Percentiles rank a stretch among this genome's conserved stretches.
Evolutionary conservation across 2,329 filamentous ascomycete species (phyloP).

Genomic region (Penicillium sp.): DNA sequence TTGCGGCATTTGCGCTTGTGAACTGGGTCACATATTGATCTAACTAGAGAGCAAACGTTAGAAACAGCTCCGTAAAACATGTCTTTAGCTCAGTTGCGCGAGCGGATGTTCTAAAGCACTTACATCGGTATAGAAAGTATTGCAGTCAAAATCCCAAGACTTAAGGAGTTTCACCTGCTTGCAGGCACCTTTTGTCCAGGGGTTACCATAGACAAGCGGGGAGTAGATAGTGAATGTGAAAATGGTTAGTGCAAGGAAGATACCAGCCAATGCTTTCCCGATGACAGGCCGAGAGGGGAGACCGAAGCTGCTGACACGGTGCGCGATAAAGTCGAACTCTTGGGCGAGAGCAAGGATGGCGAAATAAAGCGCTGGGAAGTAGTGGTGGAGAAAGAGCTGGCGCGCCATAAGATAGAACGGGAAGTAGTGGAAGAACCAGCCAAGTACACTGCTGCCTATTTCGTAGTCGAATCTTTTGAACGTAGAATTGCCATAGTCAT

Average conservation of each 20-base stretch:
- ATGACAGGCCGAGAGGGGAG: conserved; percentile 72
- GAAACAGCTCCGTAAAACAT: conserved; percentile 26
- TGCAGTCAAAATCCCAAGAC: conserved; percentile 98
- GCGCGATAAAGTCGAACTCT: conserved; percentile 82
- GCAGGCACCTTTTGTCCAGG: conserved; percentile 90
- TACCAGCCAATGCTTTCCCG: conserved; percentile 73
- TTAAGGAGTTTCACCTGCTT: conserved; percentile 82
- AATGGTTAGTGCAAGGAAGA: conserved; percentile 75
- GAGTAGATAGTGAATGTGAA: conserved; percentile 83
- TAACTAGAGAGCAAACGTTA: conserved; percentile 41
- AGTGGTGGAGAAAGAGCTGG: conserved; percentile 97
- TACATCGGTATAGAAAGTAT: conserved; percentile 85
- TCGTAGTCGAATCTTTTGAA: conserved; percentile 99
- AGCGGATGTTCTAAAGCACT: conserved; percentile 55
- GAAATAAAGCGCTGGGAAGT: conserved; percentile 96
- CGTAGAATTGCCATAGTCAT: conserved; percentile 78
- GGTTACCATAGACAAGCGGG: conserved; percentile 88
- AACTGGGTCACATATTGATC: conserved; percentile 45
- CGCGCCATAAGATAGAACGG: conserved; percentile 98
- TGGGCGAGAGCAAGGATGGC: conserved; percentile 88
- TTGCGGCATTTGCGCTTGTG: conserved; percentile 25
- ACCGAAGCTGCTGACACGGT: conserved; percentile 71
- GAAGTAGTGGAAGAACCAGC: conserved; percentile 98
- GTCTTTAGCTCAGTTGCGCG: conserved; percentile 18
- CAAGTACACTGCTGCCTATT: conserved; percentile 84